phyloP scores from a whole-genome alignment of 345 rosid genomes.

The Gossypioides kirkii region DNA sequence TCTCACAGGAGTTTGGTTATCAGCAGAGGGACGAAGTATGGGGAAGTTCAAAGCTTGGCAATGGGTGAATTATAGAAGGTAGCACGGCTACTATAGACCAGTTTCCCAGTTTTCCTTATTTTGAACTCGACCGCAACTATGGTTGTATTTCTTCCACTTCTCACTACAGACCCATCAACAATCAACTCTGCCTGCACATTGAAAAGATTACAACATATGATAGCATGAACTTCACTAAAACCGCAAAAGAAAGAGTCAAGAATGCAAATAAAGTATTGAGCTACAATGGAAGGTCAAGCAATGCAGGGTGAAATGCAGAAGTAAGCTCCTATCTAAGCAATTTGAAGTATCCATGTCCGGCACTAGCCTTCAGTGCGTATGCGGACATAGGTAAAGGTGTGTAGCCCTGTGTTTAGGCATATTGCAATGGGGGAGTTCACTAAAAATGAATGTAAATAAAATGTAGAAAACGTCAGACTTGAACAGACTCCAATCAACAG shows the following conservation, averaged over 20 bases:
- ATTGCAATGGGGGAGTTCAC: too few relatives aligned
- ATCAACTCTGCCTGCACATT: constrained; percentile 41
- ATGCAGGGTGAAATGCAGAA: neutral
- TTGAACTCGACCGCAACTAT: constrained; percentile 52
- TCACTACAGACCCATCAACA: constrained; percentile 52
- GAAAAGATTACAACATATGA: neutral
- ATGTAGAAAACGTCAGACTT: neutral
- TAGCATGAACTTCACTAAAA: neutral
- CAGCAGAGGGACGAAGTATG: neutral
- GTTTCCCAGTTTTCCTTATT: constrained; percentile 44
- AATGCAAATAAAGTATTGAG: neutral
- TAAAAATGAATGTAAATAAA: neutral
- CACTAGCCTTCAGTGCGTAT: too few relatives aligned
- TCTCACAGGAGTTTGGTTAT: neutral
- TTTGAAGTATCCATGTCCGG: too few relatives aligned
- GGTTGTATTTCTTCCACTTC: constrained; percentile 72
- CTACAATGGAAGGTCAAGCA: neutral
- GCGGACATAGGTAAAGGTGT: too few relatives aligned
- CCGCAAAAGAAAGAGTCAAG: neutral
- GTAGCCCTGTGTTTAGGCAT: too few relatives aligned
- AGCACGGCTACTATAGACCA: constrained; percentile 47
- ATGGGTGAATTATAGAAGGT: constrained; percentile 50
- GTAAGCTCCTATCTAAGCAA: neutral
- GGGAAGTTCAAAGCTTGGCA: constrained; percentile 45
- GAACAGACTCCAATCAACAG: neutral